Conservation (phyloP, 208 protist genomes). For the Leishmania amazonensis region DNA sequence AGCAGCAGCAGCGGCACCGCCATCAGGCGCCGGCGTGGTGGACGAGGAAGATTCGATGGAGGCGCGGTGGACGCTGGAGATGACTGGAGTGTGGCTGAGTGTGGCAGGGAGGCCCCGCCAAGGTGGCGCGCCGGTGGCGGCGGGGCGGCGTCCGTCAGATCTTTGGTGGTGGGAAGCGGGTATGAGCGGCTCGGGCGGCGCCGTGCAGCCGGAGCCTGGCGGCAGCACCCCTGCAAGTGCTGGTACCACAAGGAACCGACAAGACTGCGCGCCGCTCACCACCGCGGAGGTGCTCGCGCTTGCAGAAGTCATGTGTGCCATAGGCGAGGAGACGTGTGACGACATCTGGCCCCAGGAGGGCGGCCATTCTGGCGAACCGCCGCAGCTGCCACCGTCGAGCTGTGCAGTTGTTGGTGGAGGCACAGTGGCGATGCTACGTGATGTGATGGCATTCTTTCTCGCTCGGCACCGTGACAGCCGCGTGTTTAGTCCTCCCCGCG, state of each 20-base stretch:
- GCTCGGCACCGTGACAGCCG: background rate
- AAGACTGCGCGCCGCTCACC: background rate
- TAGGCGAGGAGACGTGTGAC: background rate
- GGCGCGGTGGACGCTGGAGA: constrained; percentile 21
- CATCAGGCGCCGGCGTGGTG: background rate
- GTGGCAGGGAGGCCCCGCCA: background rate
- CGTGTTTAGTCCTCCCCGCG: background rate
- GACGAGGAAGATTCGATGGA: constrained; percentile 10
- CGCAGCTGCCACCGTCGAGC: background rate
- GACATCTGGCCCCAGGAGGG: background rate
- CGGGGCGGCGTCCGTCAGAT: background rate
- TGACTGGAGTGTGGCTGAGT: constrained; percentile 5
- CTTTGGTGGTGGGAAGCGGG: background rate
- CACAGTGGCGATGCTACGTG: background rate
- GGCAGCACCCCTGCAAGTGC: background rate
- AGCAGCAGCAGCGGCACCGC: background rate
- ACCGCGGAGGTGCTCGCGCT: constrained; percentile 6
- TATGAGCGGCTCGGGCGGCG: background rate
- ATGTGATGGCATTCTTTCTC: background rate
- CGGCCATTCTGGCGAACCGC: background rate
- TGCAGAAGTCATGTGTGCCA: background rate
- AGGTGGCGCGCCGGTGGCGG: background rate
- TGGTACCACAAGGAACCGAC: background rate
- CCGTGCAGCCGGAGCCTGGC: background rate
- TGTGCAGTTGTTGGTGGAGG: background rate